Percentiles rank a stretch among this genome's conserved stretches.
These are phyloP conservation scores for Ulota crispa DNA, from an alignment of 225 moss, liverwort and hornwort genomes.

Conservation along the genomic window DNA sequence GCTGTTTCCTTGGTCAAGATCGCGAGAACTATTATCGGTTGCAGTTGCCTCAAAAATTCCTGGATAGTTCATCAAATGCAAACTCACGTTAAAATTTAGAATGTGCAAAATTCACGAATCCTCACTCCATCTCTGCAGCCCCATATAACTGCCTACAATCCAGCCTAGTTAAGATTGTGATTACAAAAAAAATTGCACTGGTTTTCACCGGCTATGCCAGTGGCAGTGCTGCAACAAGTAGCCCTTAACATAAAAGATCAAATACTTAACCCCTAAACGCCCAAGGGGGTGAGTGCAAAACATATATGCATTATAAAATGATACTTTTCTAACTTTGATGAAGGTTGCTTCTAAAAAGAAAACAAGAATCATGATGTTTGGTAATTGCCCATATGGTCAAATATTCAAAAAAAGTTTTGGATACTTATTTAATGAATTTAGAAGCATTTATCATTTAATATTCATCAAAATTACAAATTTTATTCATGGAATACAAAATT, in stretches of 20 bases:
- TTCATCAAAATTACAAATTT: too few relatives aligned
- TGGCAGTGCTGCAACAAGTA: not conserved
- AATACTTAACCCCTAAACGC: too few relatives aligned
- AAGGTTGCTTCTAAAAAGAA: too few relatives aligned
- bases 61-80: conserved; percentile 26
- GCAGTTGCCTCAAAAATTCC: conserved; percentile 86
- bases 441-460: too few relatives aligned
- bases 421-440: too few relatives aligned
- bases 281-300: too few relatives aligned
- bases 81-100: not conserved
- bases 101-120: not conserved
- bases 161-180: not conserved
- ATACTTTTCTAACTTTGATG: too few relatives aligned
- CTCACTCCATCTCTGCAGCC: not conserved
- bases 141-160: not conserved
- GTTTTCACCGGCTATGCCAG: not conserved
- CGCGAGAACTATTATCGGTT: conserved; percentile 60
- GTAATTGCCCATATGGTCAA: too few relatives aligned
- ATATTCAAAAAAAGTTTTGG: too few relatives aligned
- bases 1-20: conserved; percentile 60
- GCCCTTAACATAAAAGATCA: not conserved
- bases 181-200: not conserved
- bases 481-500: too few relatives aligned
- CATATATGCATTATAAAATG: too few relatives aligned
- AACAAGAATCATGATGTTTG: too few relatives aligned